Evolutionary conservation across 257 asterid species (phyloP).

Genomic region (Lycium barbarum): DNA sequence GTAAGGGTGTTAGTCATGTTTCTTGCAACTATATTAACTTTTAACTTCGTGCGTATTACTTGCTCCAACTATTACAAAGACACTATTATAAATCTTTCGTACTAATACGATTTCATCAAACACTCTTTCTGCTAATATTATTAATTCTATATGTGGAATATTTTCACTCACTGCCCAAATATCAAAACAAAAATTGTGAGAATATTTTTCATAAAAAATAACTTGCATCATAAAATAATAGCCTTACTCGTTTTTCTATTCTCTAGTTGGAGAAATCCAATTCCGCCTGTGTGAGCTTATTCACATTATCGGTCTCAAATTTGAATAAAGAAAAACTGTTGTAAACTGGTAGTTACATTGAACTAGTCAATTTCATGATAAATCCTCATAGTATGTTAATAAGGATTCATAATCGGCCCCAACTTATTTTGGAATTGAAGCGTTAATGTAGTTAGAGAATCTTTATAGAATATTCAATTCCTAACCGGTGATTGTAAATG

Average conservation of each 20-base stretch:
- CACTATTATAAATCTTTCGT: too few species aligned
- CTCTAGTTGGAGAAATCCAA: neutral
- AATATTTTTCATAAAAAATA: neutral
- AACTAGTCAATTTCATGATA: neutral
- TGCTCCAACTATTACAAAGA: too few species aligned
- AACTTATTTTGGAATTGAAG: neutral
- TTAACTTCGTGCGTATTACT: too few species aligned
- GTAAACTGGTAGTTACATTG: neutral
- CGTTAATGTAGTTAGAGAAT: neutral
- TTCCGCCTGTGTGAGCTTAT: neutral
- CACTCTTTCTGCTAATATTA: neutral
- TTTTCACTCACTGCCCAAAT: too few species aligned
- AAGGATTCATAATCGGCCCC: neutral
- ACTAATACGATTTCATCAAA: too few species aligned
- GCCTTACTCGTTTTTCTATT: neutral
- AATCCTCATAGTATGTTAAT: neutral
- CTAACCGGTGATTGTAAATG: neutral
- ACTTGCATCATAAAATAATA: neutral
- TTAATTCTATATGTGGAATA: neutral
- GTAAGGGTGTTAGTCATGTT: too few species aligned
- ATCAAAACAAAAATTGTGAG: neutral
- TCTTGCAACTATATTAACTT: too few species aligned
- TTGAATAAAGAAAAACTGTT: neutral
- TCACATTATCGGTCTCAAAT: neutral
- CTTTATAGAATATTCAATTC: neutral